Evolutionary conservation across 495 filamentous ascomycete genomes (phyloP).

Genomic region (Beverwykella pulmonaria): DNA sequence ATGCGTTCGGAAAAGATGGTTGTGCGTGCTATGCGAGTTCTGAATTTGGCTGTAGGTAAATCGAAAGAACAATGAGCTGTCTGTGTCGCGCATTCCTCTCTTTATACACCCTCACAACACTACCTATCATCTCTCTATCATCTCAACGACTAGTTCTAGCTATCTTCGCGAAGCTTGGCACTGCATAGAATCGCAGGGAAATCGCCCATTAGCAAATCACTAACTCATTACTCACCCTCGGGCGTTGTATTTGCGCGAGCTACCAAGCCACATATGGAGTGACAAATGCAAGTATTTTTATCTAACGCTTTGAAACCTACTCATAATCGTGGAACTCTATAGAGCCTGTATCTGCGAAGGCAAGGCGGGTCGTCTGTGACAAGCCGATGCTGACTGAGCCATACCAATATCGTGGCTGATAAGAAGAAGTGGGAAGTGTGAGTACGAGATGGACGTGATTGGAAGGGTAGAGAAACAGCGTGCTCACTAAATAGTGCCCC

Average conservation of each 20-base stretch:
- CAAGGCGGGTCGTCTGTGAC: background rate
- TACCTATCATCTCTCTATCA: background rate
- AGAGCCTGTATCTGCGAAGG: background rate
- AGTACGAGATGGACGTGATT: too few species aligned
- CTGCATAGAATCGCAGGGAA: background rate
- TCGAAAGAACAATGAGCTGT: too few species aligned
- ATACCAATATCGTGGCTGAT: too few species aligned
- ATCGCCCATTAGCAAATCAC: background rate
- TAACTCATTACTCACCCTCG: background rate
- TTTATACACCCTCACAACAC: background rate
- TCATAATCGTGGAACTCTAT: background rate
- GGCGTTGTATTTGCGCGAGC: background rate
- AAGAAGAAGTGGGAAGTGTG: too few species aligned
- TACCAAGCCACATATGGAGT: background rate
- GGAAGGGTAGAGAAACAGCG: too few species aligned
- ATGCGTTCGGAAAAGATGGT: too few species aligned
- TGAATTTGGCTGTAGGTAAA: too few species aligned
- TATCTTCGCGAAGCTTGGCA: background rate
- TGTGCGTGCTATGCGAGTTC: too few species aligned
- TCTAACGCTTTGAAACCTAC: background rate
- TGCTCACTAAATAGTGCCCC: too few species aligned
- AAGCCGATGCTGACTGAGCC: too few species aligned
- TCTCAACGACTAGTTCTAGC: too few species aligned
- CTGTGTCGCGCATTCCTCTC: background rate
- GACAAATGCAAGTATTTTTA: constrained; percentile 1